phyloP scores from a whole-genome alignment of 148 eudicot species.

The Spergularia bocconei region DNA sequence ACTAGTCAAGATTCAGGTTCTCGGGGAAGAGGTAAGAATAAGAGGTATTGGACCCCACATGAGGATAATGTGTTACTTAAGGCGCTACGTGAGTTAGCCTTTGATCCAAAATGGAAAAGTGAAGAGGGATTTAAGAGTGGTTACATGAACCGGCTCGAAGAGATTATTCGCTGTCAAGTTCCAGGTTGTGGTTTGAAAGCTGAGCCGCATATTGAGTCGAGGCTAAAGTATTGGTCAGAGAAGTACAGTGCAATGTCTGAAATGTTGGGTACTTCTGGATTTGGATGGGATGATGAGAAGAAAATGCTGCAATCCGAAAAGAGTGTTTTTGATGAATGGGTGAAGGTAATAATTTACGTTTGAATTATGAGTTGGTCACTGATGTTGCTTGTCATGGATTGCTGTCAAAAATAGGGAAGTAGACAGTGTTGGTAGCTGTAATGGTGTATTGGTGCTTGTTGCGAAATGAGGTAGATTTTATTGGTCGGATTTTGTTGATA shows the following conservation, averaged over 20 bases:
- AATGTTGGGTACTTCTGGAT: conserved; percentile 1
- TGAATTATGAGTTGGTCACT: too few relatives aligned
- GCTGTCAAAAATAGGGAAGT: too few relatives aligned
- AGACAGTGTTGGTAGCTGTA: too few relatives aligned
- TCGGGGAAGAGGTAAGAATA: not conserved
- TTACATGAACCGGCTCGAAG: conserved; percentile 14
- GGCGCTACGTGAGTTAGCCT: conserved; percentile 5
- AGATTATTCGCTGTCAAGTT: not conserved
- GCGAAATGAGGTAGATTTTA: too few relatives aligned
- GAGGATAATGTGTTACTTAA: conserved; percentile 8
- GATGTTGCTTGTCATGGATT: too few relatives aligned
- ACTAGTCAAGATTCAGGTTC: too few relatives aligned
- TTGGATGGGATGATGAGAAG: too few relatives aligned
- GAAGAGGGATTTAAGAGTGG: conserved; percentile 4
- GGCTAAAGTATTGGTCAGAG: conserved; percentile 12
- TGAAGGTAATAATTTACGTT: too few relatives aligned
- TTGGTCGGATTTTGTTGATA: too few relatives aligned
- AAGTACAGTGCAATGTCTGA: conserved; percentile 1
- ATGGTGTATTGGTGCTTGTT: too few relatives aligned
- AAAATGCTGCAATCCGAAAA: too few relatives aligned
- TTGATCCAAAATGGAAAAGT: conserved; percentile 12
- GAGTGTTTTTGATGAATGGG: too few relatives aligned
- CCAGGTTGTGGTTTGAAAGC: conserved; percentile 12
- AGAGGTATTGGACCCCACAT: not conserved
- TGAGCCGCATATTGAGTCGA: conserved; percentile 13